Percentiles rank a stretch among this genome's conserved stretches.
Conservation (phyloP, 2,329 filamentous ascomycete species). For the Botrytis pseudocinerea region DNA sequence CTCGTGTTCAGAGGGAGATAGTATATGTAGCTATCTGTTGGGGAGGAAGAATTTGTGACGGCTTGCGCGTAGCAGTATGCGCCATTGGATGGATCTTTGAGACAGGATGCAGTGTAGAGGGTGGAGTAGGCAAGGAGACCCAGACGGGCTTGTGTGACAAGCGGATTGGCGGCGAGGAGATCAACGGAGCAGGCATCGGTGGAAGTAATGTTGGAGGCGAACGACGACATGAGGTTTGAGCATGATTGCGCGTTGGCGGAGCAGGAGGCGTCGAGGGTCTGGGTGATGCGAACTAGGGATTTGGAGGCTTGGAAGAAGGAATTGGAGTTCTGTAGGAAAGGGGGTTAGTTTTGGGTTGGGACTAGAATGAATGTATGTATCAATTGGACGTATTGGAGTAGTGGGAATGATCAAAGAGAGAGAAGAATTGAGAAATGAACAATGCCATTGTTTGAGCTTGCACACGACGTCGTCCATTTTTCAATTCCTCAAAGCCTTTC, state of each 20-base stretch:
- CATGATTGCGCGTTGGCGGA: slow-evolving; percentile 66
- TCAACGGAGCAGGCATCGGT: slow-evolving; percentile 70
- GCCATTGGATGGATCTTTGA: slow-evolving; percentile 63
- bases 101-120: slow-evolving; percentile 78
- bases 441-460: neutral
- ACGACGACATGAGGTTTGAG: slow-evolving; percentile 59
- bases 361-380: slow-evolving; percentile 55
- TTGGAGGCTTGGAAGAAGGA: slow-evolving; percentile 80
- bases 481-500: neutral
- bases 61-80: slow-evolving; percentile 84
- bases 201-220: slow-evolving; percentile 65
- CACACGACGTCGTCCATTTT: neutral
- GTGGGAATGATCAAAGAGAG: neutral
- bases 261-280: slow-evolving; percentile 78
- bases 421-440: neutral
- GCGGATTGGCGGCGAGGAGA: slow-evolving; percentile 63
- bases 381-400: neutral
- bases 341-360: slow-evolving; percentile 2
- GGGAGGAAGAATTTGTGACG: slow-evolving; percentile 70
- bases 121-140: slow-evolving; percentile 76
- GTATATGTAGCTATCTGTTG: slow-evolving; percentile 78
- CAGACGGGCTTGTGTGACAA: slow-evolving; percentile 72
- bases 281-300: slow-evolving; percentile 70
- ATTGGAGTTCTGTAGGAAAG: slow-evolving; percentile 64
- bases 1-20: slow-evolving; percentile 75